Evolutionary conservation across 305 asterid species (phyloP).

Genomic region (Plantago rigida): DNA sequence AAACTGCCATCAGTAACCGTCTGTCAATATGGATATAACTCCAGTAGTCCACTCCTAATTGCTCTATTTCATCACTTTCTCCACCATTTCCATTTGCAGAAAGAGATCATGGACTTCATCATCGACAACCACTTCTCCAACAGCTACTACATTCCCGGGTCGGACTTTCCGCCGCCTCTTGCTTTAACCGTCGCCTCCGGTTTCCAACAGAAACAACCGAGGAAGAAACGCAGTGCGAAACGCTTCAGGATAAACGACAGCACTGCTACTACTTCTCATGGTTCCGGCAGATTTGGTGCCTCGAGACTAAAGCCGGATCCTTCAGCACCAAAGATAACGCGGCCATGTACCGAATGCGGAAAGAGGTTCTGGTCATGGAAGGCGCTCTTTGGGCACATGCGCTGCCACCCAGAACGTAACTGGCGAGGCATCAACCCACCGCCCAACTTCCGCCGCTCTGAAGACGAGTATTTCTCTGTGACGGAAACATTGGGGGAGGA

Average conservation of each 20-base stretch:
- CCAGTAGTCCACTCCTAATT: too few species aligned
- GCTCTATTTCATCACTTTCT: too few species aligned
- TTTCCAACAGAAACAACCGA: neutral
- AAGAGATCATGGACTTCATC: too few species aligned
- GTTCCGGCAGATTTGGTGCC: neutral
- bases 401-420: constrained; percentile 89
- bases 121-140: too few species aligned
- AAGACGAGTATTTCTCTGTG: constrained; percentile 2
- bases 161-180: neutral
- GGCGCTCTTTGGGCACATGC: constrained; percentile 95
- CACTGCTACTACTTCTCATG: neutral
- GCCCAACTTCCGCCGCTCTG: constrained; percentile 30
- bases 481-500: constrained; percentile 36
- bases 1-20: too few species aligned
- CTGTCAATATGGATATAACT: too few species aligned
- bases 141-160: too few species aligned
- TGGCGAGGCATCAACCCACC: constrained; percentile 95
- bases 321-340: constrained; percentile 58
- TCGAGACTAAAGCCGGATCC: constrained; percentile 44
- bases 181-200: neutral
- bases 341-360: constrained; percentile 79
- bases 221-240: neutral
- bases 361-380: constrained; percentile 69
- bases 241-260: neutral
- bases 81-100: too few species aligned